Percentiles rank a stretch among this genome's conserved stretches.
phyloP scores from a whole-genome alignment of 306 rosid genomes.

The Prunus mongolica region DNA sequence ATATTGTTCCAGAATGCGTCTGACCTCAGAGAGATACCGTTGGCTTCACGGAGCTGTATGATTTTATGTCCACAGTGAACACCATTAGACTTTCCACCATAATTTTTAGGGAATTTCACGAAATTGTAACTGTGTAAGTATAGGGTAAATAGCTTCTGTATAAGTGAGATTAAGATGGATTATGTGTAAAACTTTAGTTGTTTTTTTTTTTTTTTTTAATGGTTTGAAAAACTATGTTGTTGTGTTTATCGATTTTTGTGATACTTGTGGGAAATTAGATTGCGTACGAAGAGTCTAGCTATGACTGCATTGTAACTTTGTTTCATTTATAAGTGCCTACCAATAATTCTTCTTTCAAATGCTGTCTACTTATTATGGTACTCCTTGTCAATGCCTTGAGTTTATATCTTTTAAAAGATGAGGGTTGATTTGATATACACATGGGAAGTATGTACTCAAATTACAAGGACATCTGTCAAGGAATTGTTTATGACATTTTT shows the following conservation, averaged over 20 bases:
- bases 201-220: no score
- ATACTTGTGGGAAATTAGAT: neutral
- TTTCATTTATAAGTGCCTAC: neutral
- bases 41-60: neutral
- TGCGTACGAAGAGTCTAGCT: neutral
- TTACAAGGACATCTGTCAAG: no score
- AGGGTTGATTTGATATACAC: no score
- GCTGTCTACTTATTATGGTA: neutral
- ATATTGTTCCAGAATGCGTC: slow-evolving; percentile 22
- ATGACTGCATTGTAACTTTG: neutral
- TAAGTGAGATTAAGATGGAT: neutral
- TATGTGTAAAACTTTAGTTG: neutral
- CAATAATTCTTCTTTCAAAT: neutral
- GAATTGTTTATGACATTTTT: no score
- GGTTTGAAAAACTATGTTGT: no score
- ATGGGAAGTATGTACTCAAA: no score
- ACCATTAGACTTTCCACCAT: neutral
- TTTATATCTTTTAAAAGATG: no score
- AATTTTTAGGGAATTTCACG: neutral
- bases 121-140: neutral
- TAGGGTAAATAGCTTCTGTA: neutral
- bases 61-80: neutral
- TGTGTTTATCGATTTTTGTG: neutral
- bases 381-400: neutral
- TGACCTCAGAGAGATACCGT: slow-evolving; percentile 17